Evolutionary conservation across 192 early-diverging fungal species (phyloP).

Genomic region (Cladochytrium replicatum): DNA sequence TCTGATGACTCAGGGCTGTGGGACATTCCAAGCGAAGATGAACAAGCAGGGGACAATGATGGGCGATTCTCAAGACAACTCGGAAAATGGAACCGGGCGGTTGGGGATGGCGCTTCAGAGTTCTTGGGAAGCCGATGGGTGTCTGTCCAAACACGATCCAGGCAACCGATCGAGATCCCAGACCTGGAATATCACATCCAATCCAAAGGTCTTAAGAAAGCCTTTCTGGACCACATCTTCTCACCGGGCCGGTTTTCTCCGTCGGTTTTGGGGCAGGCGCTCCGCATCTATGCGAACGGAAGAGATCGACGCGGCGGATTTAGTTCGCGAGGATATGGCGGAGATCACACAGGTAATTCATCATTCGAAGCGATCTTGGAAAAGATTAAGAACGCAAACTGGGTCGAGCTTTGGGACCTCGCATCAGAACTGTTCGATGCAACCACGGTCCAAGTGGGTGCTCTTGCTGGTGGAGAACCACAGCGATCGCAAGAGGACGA

Average conservation of each 20-base stretch:
- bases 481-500: not conserved
- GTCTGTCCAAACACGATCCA: not conserved
- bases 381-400: too few species aligned
- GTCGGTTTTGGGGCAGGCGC: not conserved
- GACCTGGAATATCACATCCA: not conserved
- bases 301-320: too few species aligned
- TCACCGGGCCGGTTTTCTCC: not conserved
- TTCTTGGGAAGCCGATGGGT: not conserved
- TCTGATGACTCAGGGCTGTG: not conserved
- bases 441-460: not conserved
- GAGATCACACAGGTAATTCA: too few species aligned
- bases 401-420: not conserved
- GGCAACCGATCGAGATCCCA: not conserved
- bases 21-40: not conserved
- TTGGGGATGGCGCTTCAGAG: not conserved
- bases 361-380: too few species aligned
- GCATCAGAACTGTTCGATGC: not conserved
- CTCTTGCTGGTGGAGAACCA: not conserved
- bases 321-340: too few species aligned
- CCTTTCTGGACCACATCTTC: not conserved
- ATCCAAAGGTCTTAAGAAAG: not conserved
- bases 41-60: not conserved
- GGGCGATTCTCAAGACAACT: too few species aligned
- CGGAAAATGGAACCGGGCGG: too few species aligned
- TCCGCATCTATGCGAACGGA: too few species aligned